Evolutionary conservation across 2,329 filamentous ascomycete genomes (phyloP), one percentile per base, ranked within the genome.

Genomic region (Lasiodiplodia sp.): DNA sequence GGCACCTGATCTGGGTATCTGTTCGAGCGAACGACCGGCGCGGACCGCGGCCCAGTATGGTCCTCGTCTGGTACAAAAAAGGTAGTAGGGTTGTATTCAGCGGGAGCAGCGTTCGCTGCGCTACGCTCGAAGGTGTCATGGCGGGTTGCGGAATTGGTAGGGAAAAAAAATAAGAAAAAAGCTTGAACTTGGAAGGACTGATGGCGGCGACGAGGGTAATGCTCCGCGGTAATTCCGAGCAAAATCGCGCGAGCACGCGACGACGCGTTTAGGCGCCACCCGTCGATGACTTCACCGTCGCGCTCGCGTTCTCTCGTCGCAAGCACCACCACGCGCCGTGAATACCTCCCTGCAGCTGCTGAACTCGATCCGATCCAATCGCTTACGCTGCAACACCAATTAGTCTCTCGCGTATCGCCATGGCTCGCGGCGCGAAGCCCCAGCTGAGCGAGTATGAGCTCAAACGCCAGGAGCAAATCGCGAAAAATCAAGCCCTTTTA

Each of bases 361-460:
- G 1, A 21, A 3, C 10, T 51, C 23, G 11, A 23, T 14, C 6
- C 21, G n/a, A 11, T 8, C n/a, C 16, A 25, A n/a, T 21, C 14
- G 14, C 31, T 34, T 12, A 49, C 40, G 12, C 23, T 38, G 12
- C 12, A 10, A 11, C 40, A 28, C 25, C 47, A 25, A 58, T 31
- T n/a, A 28, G 31, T 11, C 18, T 18, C 11, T 40, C n/a, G 16
- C n/a, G 12, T 5, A n/a, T n/a, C 60, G 16, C 25, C 64, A 78
- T 81, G 80, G 78, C 78, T 49, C 72, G 71, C 70, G 73, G 68
- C 69, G 63, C 71, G 69, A 78, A 86, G 74, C 78, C 82, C 37
- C 87, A 87, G 44, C 83, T 96, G 73, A 96, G 92, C 79, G 92
- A 93, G 49, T 97, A 97, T 79, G 94, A 97, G 84, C 89, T 90